A percentile compares a stretch with the other conserved stretches of the same genome.
phyloP scores from a whole-genome alignment of 2,329 filamentous ascomycete genomes.

The Talaromyces piceae region DNA sequence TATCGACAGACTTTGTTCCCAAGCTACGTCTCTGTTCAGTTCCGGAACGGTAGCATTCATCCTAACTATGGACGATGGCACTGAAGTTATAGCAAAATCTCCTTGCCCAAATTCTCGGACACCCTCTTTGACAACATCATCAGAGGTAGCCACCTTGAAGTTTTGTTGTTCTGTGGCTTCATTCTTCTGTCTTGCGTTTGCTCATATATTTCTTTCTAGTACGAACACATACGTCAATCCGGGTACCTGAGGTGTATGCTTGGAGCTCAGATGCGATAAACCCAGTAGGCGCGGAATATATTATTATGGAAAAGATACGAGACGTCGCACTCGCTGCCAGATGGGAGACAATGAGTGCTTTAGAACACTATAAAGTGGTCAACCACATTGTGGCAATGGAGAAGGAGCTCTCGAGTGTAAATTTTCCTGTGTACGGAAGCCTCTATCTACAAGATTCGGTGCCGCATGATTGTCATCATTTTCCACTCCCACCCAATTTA shows the following conservation, averaged over 20 bases:
- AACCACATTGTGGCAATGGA: no score
- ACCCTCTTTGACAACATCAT: conserved; percentile 16
- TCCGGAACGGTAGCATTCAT: no score
- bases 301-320: conserved; percentile 26
- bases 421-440: conserved; percentile 23
- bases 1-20: conserved; percentile 22
- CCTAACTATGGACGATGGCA: conserved; percentile 18
- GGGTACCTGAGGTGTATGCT: conserved; percentile 21
- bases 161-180: no score
- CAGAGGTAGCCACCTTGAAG: conserved; percentile 18
- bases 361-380: no score
- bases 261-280: conserved; percentile 22
- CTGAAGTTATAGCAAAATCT: conserved; percentile 18
- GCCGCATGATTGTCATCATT: not conserved
- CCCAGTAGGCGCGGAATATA: conserved; percentile 27
- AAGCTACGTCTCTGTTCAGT: no score
- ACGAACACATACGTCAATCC: conserved; percentile 16
- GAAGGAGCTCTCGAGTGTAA: no score
- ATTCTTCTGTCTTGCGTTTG: no score
- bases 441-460: conserved; percentile 20
- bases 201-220: conserved; percentile 13
- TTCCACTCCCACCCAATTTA: not conserved
- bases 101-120: conserved; percentile 16
- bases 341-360: conserved; percentile 24
- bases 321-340: conserved; percentile 21